Evolutionary conservation across 1,139 yeast species (phyloP).

Genomic region (Suhomyces guaymorum): DNA sequence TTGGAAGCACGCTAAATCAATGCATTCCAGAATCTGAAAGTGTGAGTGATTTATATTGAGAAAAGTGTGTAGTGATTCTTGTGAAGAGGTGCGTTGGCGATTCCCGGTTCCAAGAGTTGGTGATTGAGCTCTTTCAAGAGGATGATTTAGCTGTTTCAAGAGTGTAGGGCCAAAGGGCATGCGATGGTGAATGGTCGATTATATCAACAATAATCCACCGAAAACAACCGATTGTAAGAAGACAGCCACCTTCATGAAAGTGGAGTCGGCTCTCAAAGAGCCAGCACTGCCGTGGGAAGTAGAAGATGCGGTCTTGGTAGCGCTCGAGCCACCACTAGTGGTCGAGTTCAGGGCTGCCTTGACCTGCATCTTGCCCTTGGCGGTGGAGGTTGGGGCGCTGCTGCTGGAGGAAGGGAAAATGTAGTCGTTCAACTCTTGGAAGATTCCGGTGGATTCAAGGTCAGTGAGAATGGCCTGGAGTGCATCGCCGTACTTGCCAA

Average conservation of each 20-base stretch:
- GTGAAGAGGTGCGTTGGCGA: no score
- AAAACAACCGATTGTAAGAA: constrained; percentile 22
- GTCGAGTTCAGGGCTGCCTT: constrained; percentile 11
- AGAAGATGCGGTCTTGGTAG: constrained; percentile 12
- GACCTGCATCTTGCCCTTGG: constrained; percentile 7
- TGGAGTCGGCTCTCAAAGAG: constrained; percentile 11
- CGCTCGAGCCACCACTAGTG: constrained; percentile 10
- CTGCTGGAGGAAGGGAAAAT: constrained; percentile 38
- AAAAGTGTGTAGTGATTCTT: no score
- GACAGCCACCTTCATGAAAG: constrained; percentile 19
- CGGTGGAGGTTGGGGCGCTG: constrained; percentile 12
- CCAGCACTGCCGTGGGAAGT: constrained; percentile 16
- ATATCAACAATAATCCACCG: constrained; percentile 24
- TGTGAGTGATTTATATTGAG: no score
- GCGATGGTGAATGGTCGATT: not conserved
- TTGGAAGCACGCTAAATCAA: no score
- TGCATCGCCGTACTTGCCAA: constrained; percentile 37
- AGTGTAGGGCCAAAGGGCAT: no score
- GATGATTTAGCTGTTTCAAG: no score
- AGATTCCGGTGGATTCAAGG: constrained; percentile 42
- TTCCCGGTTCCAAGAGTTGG: no score
- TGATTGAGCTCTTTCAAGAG: no score
- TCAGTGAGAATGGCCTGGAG: constrained; percentile 32
- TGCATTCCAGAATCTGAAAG: no score
- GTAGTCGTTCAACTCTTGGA: constrained; percentile 39